phyloP scores from a whole-genome alignment of 768 basidiomycete genomes.

The Psilocybe cyanescens region DNA sequence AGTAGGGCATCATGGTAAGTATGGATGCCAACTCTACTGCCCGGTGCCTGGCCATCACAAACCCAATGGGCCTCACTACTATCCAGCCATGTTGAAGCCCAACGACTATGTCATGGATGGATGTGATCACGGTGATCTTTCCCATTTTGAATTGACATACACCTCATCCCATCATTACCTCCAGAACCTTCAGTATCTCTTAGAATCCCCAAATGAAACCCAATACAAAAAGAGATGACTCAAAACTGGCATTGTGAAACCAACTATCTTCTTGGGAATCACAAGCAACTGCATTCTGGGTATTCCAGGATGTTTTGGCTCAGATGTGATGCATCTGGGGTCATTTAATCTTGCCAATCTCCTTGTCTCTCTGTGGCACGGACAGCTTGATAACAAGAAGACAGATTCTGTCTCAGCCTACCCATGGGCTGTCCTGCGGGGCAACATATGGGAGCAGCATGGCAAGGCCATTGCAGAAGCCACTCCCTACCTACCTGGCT shows the following conservation, averaged over 20 bases:
- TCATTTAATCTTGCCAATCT: slow-evolving; percentile 42
- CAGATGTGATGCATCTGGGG: slow-evolving; percentile 43
- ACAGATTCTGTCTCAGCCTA: slow-evolving; percentile 23
- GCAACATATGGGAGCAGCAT: slow-evolving; percentile 35
- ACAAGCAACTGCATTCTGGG: slow-evolving; percentile 14
- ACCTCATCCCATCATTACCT: slow-evolving; percentile 7
- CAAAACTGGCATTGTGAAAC: slow-evolving; percentile 5
- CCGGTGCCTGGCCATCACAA: slow-evolving; percentile 32
- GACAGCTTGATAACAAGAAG: slow-evolving; percentile 19
- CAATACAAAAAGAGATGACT: slow-evolving; percentile 7
- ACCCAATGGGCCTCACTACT: slow-evolving; percentile 31
- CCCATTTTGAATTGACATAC: slow-evolving; percentile 1
- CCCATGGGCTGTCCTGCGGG: slow-evolving; percentile 33
- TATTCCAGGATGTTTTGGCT: slow-evolving; percentile 32
- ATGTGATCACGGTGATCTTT: slow-evolving; percentile 15
- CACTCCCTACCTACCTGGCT: slow-evolving; percentile 38
- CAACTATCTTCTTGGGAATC: slow-evolving; percentile 10
- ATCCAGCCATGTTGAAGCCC: slow-evolving; percentile 32
- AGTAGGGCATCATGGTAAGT: slow-evolving; percentile 29
- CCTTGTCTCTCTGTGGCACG: slow-evolving; percentile 36
- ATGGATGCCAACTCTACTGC: slow-evolving; percentile 37
- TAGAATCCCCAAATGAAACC: slow-evolving; percentile 8
- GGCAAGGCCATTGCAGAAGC: slow-evolving; percentile 33
- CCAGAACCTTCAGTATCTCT: not conserved
- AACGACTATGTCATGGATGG: slow-evolving; percentile 17